Conservation (phyloP, 495 filamentous ascomycete genomes). For the Neurospora sp. region DNA sequence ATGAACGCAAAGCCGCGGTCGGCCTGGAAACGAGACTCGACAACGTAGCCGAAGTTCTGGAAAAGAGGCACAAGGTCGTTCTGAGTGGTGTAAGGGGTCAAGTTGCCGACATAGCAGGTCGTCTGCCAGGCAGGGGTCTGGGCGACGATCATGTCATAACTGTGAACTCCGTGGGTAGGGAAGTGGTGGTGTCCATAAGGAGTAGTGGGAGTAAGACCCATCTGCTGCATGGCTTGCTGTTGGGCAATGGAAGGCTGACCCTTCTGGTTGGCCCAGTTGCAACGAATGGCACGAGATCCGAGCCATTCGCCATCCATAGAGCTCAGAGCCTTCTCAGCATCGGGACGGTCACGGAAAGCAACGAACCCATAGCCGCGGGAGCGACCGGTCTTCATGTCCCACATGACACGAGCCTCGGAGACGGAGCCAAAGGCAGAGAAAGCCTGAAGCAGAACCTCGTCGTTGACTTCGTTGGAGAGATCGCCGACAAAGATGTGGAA, state of each 20-base stretch:
- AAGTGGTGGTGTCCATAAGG: slow-evolving; percentile 97
- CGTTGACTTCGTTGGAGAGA: slow-evolving; percentile 97
- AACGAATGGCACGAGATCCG: slow-evolving; percentile 93
- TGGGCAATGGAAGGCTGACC: slow-evolving; percentile 96
- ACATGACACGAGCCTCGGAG: slow-evolving; percentile 99
- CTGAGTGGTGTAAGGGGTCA: slow-evolving; percentile 96
- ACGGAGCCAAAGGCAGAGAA: slow-evolving; percentile 96
- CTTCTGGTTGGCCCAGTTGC: slow-evolving; percentile 99
- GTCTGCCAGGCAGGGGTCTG: slow-evolving; percentile 99
- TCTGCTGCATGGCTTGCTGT: slow-evolving; percentile 91
- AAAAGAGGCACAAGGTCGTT: slow-evolving; percentile 93
- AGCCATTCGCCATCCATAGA: slow-evolving; percentile 99
- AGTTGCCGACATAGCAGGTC: slow-evolving; percentile 95
- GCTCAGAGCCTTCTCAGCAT: slow-evolving; percentile 92
- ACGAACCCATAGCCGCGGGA: slow-evolving; percentile 98
- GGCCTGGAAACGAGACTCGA: slow-evolving; percentile 95
- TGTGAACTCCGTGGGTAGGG: slow-evolving; percentile 91
- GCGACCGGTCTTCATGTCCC: slow-evolving; percentile 99
- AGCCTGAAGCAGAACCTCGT: slow-evolving; percentile 87
- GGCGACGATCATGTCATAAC: slow-evolving; percentile 93
- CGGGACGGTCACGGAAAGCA: slow-evolving; percentile 86
- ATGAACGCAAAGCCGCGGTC: slow-evolving; percentile 98
- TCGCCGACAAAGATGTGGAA: slow-evolving; percentile 99
- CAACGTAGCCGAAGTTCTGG: slow-evolving; percentile 95
- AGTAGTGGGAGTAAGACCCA: slow-evolving; percentile 98